These are phyloP conservation scores for Mallotus nudiflorus DNA, from an alignment of 345 rosid genomes.

Conservation along the genomic window DNA sequence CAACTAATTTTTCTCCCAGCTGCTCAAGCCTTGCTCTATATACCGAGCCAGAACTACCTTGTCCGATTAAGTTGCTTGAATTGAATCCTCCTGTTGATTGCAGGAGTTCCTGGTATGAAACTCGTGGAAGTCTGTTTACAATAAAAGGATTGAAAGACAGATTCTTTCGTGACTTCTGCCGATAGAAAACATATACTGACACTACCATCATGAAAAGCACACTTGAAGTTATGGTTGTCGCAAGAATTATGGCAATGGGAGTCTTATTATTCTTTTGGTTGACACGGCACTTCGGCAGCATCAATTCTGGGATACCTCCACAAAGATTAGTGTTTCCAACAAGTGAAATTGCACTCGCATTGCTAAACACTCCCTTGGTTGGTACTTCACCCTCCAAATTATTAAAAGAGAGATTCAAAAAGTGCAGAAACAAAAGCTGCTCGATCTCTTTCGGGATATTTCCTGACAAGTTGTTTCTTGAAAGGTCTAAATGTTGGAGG, in stretches of 20 bases:
- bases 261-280: too few species aligned
- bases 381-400: slow-evolving; percentile 19
- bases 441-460: slow-evolving; percentile 10
- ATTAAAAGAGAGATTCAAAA: slow-evolving; percentile 16
- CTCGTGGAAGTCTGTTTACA: too few species aligned
- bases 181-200: too few species aligned
- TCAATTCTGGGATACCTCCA: slow-evolving; percentile 11
- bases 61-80: neutral
- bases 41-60: neutral
- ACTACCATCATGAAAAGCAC: too few species aligned
- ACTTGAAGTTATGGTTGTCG: too few species aligned
- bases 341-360: neutral
- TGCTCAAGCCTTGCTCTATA: slow-evolving; percentile 1
- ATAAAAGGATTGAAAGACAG: neutral
- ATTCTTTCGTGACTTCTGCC: too few species aligned
- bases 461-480: slow-evolving; percentile 19
- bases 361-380: slow-evolving; percentile 8
- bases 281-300: too few species aligned
- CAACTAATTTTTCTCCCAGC: neutral
- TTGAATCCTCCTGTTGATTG: neutral
- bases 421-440: neutral
- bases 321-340: slow-evolving; percentile 15
- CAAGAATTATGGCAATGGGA: too few species aligned
- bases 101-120: too few species aligned
- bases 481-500: too few species aligned